phyloP scores from a whole-genome alignment of 2,329 filamentous ascomycete genomes.

The Alternaria viburni region DNA sequence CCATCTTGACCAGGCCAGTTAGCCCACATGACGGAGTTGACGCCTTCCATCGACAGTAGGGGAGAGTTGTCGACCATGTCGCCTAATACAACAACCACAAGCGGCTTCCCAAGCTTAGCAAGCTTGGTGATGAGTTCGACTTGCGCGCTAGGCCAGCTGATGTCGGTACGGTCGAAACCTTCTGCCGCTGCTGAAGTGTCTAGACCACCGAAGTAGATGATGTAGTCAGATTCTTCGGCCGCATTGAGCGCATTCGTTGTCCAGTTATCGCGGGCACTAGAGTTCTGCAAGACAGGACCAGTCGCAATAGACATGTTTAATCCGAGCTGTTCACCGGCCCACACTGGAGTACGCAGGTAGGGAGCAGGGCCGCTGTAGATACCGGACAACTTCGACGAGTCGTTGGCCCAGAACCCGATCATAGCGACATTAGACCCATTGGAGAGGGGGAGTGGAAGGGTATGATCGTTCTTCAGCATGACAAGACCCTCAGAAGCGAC shows the following conservation, averaged over 20 bases:
- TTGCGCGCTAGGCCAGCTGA: constrained; percentile 61
- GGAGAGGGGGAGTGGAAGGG: constrained; percentile 52
- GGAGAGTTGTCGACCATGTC: constrained; percentile 60
- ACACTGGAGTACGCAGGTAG: constrained; percentile 61
- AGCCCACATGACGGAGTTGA: constrained; percentile 63
- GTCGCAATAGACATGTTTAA: constrained; percentile 48
- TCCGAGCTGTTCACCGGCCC: constrained; percentile 57
- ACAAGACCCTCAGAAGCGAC: constrained; percentile 58
- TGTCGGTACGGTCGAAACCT: constrained; percentile 57
- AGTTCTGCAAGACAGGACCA: constrained; percentile 22
- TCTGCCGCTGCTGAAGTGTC: constrained; percentile 62
- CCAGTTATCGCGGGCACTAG: constrained; percentile 20
- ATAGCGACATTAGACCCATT: constrained; percentile 57
- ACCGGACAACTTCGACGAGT: constrained; percentile 63
- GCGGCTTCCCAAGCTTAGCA: constrained; percentile 55
- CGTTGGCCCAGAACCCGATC: constrained; percentile 65
- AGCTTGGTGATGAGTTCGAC: constrained; percentile 59
- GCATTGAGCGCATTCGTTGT: constrained; percentile 24
- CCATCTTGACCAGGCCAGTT: constrained; percentile 68
- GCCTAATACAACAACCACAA: constrained; percentile 61
- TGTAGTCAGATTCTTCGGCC: constrained; percentile 56
- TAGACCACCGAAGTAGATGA: constrained; percentile 63
- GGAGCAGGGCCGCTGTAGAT: constrained; percentile 65
- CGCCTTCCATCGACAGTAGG: constrained; percentile 55
- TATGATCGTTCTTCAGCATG: constrained; percentile 60